Evolutionary conservation across 352 stramenopile genomes (phyloP).

Genomic region (Phytophthora rubi): DNA sequence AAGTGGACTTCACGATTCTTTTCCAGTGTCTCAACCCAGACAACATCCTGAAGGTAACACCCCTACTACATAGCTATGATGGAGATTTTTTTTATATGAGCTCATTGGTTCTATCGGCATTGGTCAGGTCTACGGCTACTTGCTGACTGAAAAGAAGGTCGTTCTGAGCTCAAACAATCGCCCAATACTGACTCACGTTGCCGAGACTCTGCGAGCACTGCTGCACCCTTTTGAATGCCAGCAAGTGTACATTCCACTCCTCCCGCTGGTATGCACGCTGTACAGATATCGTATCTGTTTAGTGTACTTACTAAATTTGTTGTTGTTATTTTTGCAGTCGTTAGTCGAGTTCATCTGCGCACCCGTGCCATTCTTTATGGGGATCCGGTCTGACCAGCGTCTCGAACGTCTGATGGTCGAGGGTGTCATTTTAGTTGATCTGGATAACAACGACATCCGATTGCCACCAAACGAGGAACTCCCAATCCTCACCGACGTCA

Average conservation of each 20-base stretch:
- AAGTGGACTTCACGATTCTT: slow-evolving; percentile 76
- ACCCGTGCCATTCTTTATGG: slow-evolving; percentile 84
- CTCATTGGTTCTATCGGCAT: not conserved
- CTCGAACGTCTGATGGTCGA: slow-evolving; percentile 52
- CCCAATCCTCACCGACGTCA: slow-evolving; percentile 59
- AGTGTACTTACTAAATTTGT: not conserved
- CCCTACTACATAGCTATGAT: not conserved
- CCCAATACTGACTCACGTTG: slow-evolving; percentile 65
- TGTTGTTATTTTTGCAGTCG: slow-evolving; percentile 36
- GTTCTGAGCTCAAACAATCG: slow-evolving; percentile 63
- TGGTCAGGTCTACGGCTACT: slow-evolving; percentile 52
- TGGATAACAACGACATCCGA: slow-evolving; percentile 69
- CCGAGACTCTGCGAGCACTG: slow-evolving; percentile 68
- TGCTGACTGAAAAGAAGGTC: slow-evolving; percentile 77
- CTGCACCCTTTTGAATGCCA: slow-evolving; percentile 73
- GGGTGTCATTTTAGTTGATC: slow-evolving; percentile 71
- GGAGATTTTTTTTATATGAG: not conserved
- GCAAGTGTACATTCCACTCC: slow-evolving; percentile 79
- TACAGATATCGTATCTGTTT: not conserved
- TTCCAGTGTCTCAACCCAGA: slow-evolving; percentile 73
- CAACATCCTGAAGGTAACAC: slow-evolving; percentile 67
- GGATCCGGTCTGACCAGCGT: slow-evolving; percentile 50
- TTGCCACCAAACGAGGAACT: slow-evolving; percentile 51
- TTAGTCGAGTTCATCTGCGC: slow-evolving; percentile 76
- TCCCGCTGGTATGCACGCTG: slow-evolving; percentile 53